These are phyloP conservation scores for Primulina huaijiensis DNA, from an alignment of 257 asterid species.

Conservation along the genomic window DNA sequence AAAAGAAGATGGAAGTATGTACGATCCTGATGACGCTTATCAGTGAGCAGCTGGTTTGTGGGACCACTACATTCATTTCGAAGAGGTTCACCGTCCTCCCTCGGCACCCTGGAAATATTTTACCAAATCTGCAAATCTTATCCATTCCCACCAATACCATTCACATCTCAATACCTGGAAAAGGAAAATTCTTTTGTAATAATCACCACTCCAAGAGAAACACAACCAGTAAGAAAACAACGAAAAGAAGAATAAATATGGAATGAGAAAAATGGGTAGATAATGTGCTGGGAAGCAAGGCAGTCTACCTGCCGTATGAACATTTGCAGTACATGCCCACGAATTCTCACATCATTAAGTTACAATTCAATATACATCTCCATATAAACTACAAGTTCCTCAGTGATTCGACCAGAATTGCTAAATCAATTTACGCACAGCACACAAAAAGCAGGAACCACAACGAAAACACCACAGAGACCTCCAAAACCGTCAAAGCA, in stretches of 20 bases:
- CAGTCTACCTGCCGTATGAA: slow-evolving; percentile 13
- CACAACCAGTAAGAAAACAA: slow-evolving; percentile 11
- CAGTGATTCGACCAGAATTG: slow-evolving; percentile 11
- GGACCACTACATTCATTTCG: slow-evolving; percentile 59
- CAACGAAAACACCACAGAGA: slow-evolving; percentile 23
- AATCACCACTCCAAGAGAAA: slow-evolving; percentile 14
- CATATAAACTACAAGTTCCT: slow-evolving; percentile 28
- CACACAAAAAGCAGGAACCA: slow-evolving; percentile 26
- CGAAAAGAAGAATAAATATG: background rate
- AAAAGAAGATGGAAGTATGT: background rate
- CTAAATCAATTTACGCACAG: slow-evolving; percentile 19
- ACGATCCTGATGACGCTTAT: slow-evolving; percentile 76
- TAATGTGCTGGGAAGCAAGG: slow-evolving; percentile 14
- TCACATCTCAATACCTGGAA: slow-evolving; percentile 62
- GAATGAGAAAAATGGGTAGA: background rate
- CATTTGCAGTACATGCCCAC: slow-evolving; percentile 27
- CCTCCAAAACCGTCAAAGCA: slow-evolving; percentile 18
- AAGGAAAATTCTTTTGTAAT: slow-evolving; percentile 12
- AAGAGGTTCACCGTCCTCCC: slow-evolving; percentile 91
- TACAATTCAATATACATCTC: slow-evolving; percentile 22
- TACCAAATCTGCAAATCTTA: slow-evolving; percentile 38
- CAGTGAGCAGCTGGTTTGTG: slow-evolving; percentile 71
- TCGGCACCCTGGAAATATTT: slow-evolving; percentile 70
- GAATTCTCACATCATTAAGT: slow-evolving; percentile 34
- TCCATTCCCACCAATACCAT: slow-evolving; percentile 50